Evolutionary conservation across 116 monocot genomes (phyloP).

Genomic region (Iris pallida): DNA sequence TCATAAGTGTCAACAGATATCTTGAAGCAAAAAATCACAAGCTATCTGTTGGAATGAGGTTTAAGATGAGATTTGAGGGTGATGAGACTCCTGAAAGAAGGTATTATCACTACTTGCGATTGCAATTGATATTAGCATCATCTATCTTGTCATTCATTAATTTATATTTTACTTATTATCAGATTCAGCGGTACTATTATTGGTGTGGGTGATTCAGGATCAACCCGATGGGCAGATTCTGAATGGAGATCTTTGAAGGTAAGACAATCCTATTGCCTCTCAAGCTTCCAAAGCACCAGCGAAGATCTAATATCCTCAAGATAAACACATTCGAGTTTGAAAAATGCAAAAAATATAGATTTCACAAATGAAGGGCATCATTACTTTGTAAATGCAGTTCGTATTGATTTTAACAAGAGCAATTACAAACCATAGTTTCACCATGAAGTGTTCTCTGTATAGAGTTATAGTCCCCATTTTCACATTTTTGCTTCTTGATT

Average conservation of each 20-base stretch:
- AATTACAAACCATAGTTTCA: too few relatives aligned
- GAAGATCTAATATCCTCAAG: too few relatives aligned
- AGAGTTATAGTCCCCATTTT: too few relatives aligned
- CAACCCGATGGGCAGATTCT: slow-evolving; percentile 72
- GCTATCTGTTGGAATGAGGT: slow-evolving; percentile 77
- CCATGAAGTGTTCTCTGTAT: too few relatives aligned
- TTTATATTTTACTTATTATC: slow-evolving; percentile 9
- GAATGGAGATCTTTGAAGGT: slow-evolving; percentile 98
- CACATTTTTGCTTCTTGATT: too few relatives aligned
- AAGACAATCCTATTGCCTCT: background rate
- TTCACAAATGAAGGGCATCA: too few relatives aligned
- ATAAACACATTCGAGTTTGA: too few relatives aligned
- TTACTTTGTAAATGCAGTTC: too few relatives aligned
- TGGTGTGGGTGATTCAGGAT: slow-evolving; percentile 39
- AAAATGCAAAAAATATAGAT: too few relatives aligned
- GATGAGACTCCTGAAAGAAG: slow-evolving; percentile 78
- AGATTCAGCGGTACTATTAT: slow-evolving; percentile 92
- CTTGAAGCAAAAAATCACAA: slow-evolving; percentile 64
- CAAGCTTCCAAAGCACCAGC: background rate
- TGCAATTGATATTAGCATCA: background rate
- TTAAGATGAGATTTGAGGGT: slow-evolving; percentile 86
- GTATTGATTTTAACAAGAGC: too few relatives aligned
- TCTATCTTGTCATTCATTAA: background rate
- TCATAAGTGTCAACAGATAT: slow-evolving; percentile 70
- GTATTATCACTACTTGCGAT: slow-evolving; percentile 15